A percentile compares a stretch with the other conserved stretches of the same genome.
These are phyloP conservation scores for Calonectria honghensis DNA, from an alignment of 2,329 filamentous ascomycete genomes.

Conservation along the genomic window DNA sequence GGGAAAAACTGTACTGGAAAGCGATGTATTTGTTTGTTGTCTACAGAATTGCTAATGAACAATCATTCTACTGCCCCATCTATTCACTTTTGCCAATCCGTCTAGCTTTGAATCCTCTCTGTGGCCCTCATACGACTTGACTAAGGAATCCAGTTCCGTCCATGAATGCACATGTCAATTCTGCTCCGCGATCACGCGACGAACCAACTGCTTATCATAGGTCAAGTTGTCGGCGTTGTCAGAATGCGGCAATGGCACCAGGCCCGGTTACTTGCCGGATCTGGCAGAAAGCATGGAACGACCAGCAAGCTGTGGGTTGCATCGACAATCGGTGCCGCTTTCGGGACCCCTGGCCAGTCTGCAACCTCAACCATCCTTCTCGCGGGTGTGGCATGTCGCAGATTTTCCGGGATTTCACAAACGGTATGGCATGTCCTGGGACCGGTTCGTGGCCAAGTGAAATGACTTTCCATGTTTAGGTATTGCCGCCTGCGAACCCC, in stretches of 20 bases:
- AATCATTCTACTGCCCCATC: background rate
- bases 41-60: conserved; percentile 15
- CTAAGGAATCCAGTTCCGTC: background rate
- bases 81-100: background rate
- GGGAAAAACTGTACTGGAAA: background rate
- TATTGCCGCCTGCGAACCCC: background rate
- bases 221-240: background rate
- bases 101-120: background rate
- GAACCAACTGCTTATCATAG: conserved; percentile 6
- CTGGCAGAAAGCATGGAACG: conserved; percentile 6
- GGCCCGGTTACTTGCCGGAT: conserved; percentile 22
- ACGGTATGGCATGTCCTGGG: background rate
- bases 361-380: conserved; percentile 15
- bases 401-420: background rate
- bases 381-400: background rate
- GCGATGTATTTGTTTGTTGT: conserved; percentile 11
- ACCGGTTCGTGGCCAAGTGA: conserved; percentile 8
- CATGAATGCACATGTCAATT: conserved; percentile 5
- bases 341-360: conserved; percentile 22
- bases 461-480: conserved; percentile 3
- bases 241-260: conserved; percentile 14
- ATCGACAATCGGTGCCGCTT: conserved; percentile 26
- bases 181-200: background rate
- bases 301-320: background rate
- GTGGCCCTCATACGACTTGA: background rate